Evolutionary conservation across 768 basidiomycete species (phyloP), one percentile per base, ranked within the genome.

Genomic region (Vararia minispora): DNA sequence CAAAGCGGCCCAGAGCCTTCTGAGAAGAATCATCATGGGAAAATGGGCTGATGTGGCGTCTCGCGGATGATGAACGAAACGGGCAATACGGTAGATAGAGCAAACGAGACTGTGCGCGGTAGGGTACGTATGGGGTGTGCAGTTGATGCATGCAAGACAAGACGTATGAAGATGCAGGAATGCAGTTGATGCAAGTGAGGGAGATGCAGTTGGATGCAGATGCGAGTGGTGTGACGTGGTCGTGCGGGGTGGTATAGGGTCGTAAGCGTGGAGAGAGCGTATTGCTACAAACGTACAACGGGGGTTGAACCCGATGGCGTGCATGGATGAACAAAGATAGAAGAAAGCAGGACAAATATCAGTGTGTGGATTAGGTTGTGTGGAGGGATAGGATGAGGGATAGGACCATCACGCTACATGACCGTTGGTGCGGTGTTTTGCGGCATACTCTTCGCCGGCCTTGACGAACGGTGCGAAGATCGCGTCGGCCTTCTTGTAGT

Each of bases 391-490:
- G 28, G 33, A 50, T 33, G 36, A 40, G 31, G 41, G 39, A 17
- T 28, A 38, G 36, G 29, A 41, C 35, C 37, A 39, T 41, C 34
- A 36, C 31, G 28, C 32, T 25, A 44, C 33, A 48, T 42, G 42
- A 43, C 34, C 46, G 44, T 38, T 32, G 49, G 34, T 32, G 16
- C 40, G 23, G 26, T 26, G 39, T 28, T 39, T 32, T n/a, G 55
- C 45, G 11, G 61, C 56, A 43, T 73, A 74, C 55, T 82, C 75
- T 28, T 71, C 73, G 25, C 79, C 82, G 10, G 79, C 80, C 56
- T 78, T 75, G 59, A 74, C 66, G 69, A 97, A 94, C 3, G 89
- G 86, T 49, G 68, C 65, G 58, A 92, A 97, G 60, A 97, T 92
- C 16, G 80, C 80, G 33, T 82, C 68, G 2, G 77, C 58, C 52